A percentile compares a stretch with the other conserved stretches of the same genome.
These are phyloP conservation scores for Wickerhamiella shivajii DNA, from an alignment of 805 yeast genomes.

Conservation along the genomic window DNA sequence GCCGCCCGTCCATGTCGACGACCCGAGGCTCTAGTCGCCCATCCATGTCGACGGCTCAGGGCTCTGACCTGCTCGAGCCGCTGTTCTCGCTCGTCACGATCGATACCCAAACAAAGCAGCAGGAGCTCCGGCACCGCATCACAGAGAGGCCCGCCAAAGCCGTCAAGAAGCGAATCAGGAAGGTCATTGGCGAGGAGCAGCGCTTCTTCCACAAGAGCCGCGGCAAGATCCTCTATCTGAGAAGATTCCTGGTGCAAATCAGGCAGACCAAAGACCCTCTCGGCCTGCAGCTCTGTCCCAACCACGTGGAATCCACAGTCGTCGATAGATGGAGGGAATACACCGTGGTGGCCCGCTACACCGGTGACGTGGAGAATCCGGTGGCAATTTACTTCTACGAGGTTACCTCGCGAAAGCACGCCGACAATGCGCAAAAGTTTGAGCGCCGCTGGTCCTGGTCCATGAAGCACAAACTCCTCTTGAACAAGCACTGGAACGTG, in stretches of 20 bases:
- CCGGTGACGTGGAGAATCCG: constrained; percentile 38
- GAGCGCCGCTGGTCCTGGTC: constrained; percentile 14
- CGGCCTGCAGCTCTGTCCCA: too few relatives aligned
- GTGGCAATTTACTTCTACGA: constrained; percentile 50
- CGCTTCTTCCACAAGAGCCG: constrained; percentile 10
- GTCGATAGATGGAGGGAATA: constrained; percentile 71
- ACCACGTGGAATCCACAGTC: constrained; percentile 30
- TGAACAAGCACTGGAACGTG: constrained; percentile 26
- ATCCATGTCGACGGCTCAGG: too few relatives aligned
- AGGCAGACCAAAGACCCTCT: constrained; percentile 21
- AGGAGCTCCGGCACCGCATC: too few relatives aligned
- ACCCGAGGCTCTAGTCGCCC: too few relatives aligned
- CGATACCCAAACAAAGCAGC: too few relatives aligned
- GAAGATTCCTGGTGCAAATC: constrained; percentile 54
- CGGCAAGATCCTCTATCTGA: constrained; percentile 54
- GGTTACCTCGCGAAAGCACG: constrained; percentile 25
- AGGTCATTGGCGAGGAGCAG: neutral
- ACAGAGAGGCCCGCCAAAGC: too few relatives aligned
- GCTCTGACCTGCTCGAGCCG: too few relatives aligned
- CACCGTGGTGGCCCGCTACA: constrained; percentile 53
- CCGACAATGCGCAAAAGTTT: constrained; percentile 13
- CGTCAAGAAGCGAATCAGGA: neutral
- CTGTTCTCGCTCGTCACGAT: too few relatives aligned
- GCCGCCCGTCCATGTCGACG: too few relatives aligned
- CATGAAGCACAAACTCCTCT: constrained; percentile 16